phyloP scores from a whole-genome alignment of 2,329 filamentous ascomycete species.

The Periconia sp. region DNA sequence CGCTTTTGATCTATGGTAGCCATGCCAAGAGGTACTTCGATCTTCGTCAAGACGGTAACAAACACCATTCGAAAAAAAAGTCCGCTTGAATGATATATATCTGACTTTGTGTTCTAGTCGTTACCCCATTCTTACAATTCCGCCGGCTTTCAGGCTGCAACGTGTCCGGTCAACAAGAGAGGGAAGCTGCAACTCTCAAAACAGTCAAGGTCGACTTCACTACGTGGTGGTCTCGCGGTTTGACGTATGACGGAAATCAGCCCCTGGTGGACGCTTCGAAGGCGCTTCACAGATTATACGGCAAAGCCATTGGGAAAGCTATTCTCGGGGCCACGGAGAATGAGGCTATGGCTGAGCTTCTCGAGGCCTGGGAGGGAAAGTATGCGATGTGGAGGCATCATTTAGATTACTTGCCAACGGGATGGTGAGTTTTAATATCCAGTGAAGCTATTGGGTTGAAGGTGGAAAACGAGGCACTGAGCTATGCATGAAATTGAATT shows the following conservation, averaged over 20 bases:
- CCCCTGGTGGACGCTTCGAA: constrained; percentile 16
- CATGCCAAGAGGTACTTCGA: constrained; percentile 12
- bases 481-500: no score
- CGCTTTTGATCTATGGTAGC: constrained; percentile 19
- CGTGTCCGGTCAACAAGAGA: background rate
- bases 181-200: background rate
- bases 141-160: constrained; percentile 15
- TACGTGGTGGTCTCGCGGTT: constrained; percentile 7
- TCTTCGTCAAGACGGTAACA: constrained; percentile 14
- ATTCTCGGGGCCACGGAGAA: constrained; percentile 29
- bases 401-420: constrained; percentile 5
- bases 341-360: constrained; percentile 30
- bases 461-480: no score
- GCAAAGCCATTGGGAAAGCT: constrained; percentile 22
- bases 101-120: constrained; percentile 10
- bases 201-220: constrained; percentile 20
- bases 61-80: no score
- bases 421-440: constrained; percentile 1
- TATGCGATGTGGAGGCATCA: constrained; percentile 14
- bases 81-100: background rate
- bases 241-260: background rate
- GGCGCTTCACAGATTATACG: constrained; percentile 31
- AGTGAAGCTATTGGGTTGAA: background rate
- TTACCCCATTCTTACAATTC: constrained; percentile 33
- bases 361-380: constrained; percentile 22